Evolutionary conservation across 768 basidiomycete genomes (phyloP), one percentile per base, ranked within the genome.

Genomic region (Suillus plorans): DNA sequence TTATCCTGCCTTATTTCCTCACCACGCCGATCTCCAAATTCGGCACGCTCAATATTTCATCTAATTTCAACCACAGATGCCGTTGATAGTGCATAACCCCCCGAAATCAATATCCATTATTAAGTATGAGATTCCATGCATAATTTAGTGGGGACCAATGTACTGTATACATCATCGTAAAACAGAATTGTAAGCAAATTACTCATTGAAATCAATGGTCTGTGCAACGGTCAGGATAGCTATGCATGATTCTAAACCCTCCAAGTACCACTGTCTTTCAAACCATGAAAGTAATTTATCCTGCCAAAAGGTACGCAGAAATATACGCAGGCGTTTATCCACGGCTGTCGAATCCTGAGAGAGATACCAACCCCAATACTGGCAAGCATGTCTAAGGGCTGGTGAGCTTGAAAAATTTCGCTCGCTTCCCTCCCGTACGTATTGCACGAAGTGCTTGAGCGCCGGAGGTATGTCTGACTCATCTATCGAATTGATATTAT

Each of bases 211-310:
- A 39, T 39, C 9, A 0, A 58, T 58, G 4, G 37, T 25, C 22
- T 58, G 57, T 16, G 5, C 57, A 12, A 25, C 0, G 5, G 10
- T 16, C 16, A 42, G 25, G 0, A 58, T 58, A 25, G 25, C 0
- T 41, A 58, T 58, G 25, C 57, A 59, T 20, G 57, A 41, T 59
- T 59, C 57, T 41, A 59, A 59, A 3, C 57, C 57, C 18, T 2
- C 39, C 25, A 59, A 20, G 3, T 41, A 28, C 57, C 57, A 59
- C 7, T 59, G 57, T 13, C 37, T 18, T 28, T 59, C 57, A 28
- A 59, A 59, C 57, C 57, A 59, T 3, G 39, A 42, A 10, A 41
- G 18, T 7, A 59, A 18, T 3, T 59, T 59, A 20, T 42, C 57
- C 18, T 1, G 22, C 57, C 57, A 59, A 20, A 59, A 59, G 39